Base-by-base conservation (phyloP, 805 yeast species). In the Lachancea cidri region DNA sequence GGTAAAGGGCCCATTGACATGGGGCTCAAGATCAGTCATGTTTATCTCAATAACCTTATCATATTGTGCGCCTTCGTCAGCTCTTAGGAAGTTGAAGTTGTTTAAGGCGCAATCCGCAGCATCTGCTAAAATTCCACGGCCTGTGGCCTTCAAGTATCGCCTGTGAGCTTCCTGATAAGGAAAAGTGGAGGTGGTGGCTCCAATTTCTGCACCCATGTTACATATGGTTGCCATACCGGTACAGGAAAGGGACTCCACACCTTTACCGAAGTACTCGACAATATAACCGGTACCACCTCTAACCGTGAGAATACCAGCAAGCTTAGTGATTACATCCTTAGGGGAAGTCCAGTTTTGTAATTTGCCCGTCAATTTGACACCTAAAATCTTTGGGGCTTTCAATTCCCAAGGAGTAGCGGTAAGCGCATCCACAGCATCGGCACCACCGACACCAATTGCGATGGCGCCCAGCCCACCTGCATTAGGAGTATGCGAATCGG, bases 141-240 rank as follows among this genome's bases (percentile, higher is more conserved):
- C 79, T 29, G 98, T 93, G 34, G 95, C 88, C 41, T 74, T 60
- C 62, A 93, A 74, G 69, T 87, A 93, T 48, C 86, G 74, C 55
- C 70, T 73, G 72, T 83, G 87, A 40, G 89, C 82, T 38, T 76
- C 78, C 57, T 83, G 88, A 77, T 81, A 91, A 48, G 98, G 98
- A 87, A 93, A 93, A 43, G 86, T 79, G 17, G 98, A 91, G 33
- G 98, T 93, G 29, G 98, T 93, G 33, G 98, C 98, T 67, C 98
- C 98, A 44, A 93, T 88, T 71, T 93, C 98, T 41, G 98, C 98
- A 64, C 98, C 98, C 98, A 93, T 93, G 69, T 93, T 93, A 77
- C 98, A 91, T 65, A 93, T 91, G 46, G 98, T 93, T 47, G 95
- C 98, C 98, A 93, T 93, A 72, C 98, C 98, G 27, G 98, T 93